A percentile compares a stretch with the other conserved stretches of the same genome.
Conservation (phyloP, 148 eudicot genomes). For the Chenopodium formosanum region DNA sequence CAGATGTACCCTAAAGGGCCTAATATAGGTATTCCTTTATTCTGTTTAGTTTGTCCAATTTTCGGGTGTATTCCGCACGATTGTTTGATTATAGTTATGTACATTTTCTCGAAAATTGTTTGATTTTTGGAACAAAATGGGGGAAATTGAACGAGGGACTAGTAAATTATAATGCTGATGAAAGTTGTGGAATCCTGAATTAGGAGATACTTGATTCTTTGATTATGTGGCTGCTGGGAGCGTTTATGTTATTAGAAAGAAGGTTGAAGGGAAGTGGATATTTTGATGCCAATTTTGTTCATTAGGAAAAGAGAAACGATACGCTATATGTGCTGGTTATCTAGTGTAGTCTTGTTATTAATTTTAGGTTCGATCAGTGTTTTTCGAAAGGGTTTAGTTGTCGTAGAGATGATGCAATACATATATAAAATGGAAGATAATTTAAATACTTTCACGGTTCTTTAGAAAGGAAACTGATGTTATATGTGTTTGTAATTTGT, state of each 20-base stretch:
- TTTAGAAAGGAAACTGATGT: not conserved
- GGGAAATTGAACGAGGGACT: too few relatives aligned
- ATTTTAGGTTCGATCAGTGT: not conserved
- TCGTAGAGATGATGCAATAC: not conserved
- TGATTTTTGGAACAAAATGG: not conserved
- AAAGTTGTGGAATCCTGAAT: not conserved
- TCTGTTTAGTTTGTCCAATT: not conserved
- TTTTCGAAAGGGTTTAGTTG: not conserved
- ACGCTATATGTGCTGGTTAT: not conserved
- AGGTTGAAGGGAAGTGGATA: not conserved
- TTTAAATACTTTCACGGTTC: too few relatives aligned
- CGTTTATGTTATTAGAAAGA: not conserved
- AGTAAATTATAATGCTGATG: not conserved
- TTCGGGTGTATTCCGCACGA: not conserved
- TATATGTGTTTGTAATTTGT: not conserved
- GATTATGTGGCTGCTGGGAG: not conserved
- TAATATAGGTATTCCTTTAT: conserved; percentile 53
- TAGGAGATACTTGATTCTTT: not conserved
- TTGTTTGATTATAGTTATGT: not conserved
- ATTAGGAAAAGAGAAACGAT: not conserved
- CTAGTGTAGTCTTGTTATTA: too few relatives aligned
- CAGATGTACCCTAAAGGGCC: conserved; percentile 83
- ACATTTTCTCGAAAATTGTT: not conserved
- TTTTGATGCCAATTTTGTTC: not conserved
- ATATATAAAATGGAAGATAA: too few relatives aligned